Percentiles rank a stretch among this genome's conserved stretches.
Conservation (phyloP, 768 basidiomycete genomes). For the Strobilomyces dryophilus region DNA sequence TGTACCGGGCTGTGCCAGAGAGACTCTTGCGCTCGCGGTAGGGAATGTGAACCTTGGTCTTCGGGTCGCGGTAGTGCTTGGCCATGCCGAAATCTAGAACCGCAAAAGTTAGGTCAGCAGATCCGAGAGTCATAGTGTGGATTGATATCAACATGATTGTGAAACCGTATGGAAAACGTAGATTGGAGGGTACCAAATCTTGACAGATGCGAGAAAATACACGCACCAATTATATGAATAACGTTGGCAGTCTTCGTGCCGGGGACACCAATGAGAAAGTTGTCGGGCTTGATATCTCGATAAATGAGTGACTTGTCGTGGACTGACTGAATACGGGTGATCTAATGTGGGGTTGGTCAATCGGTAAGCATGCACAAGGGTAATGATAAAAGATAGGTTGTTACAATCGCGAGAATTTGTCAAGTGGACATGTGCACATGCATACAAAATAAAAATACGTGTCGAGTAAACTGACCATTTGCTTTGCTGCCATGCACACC, state of each 20-base stretch:
- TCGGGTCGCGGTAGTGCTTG: constrained; percentile 98
- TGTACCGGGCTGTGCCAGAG: constrained; percentile 96
- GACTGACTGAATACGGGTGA: constrained; percentile 93
- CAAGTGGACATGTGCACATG: background rate
- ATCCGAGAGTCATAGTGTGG: background rate
- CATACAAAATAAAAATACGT: constrained; percentile 2
- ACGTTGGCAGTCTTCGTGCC: constrained; percentile 86
- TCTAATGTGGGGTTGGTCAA: constrained; percentile 42
- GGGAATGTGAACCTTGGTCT: constrained; percentile 97
- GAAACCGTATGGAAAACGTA: background rate
- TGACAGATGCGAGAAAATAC: background rate
- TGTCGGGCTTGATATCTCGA: constrained; percentile 99
- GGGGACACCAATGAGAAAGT: constrained; percentile 95
- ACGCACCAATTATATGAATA: constrained; percentile 82
- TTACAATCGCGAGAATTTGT: background rate
- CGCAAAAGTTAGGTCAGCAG: constrained; percentile 6
- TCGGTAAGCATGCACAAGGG: background rate
- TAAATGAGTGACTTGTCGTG: constrained; percentile 99
- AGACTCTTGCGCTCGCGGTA: constrained; percentile 97
- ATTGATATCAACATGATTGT: constrained; percentile 1
- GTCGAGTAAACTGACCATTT: constrained; percentile 69
- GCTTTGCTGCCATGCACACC: constrained; percentile 97
- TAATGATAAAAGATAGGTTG: background rate
- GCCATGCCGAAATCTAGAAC: constrained; percentile 95
- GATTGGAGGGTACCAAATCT: constrained; percentile 7